Percentiles rank a stretch among this genome's conserved stretches.
Conservation (phyloP, 2,329 filamentous ascomycete genomes). For the Neopestalotiopsis sp. region DNA sequence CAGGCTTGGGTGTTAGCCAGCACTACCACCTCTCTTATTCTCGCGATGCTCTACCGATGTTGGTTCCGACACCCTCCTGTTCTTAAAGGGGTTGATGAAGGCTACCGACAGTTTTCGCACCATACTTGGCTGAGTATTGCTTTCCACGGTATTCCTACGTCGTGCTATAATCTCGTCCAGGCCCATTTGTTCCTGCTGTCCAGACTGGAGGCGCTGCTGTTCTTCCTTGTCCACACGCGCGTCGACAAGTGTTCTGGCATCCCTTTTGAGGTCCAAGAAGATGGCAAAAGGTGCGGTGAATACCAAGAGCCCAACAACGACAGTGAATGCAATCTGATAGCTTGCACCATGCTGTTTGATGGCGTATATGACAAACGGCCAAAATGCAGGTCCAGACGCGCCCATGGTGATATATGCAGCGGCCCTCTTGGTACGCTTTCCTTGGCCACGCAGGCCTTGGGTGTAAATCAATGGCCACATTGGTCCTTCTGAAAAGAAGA, state of each 20-base stretch:
- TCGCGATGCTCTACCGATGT: constrained; percentile 30
- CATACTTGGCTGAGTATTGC: constrained; percentile 28
- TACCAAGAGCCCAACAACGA: constrained; percentile 62
- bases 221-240: constrained; percentile 40
- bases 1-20: neutral
- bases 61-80: constrained; percentile 27
- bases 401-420: constrained; percentile 80
- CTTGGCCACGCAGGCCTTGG: constrained; percentile 79
- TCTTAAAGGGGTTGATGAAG: constrained; percentile 25
- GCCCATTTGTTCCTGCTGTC: constrained; percentile 49
- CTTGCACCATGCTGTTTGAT: constrained; percentile 65
- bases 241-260: constrained; percentile 53
- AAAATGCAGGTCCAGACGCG: constrained; percentile 74
- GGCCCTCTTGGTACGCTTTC: constrained; percentile 79
- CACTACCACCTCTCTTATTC: constrained; percentile 23
- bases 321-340: constrained; percentile 68
- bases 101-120: constrained; percentile 31
- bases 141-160: constrained; percentile 29
- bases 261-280: constrained; percentile 52
- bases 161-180: constrained; percentile 45
- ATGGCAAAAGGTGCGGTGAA: constrained; percentile 54
- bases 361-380: constrained; percentile 76
- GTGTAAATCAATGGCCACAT: constrained; percentile 85
- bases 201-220: constrained; percentile 38
- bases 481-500: constrained; percentile 82